Conservation (phyloP, 257 asterid species). For the Lantana camara region DNA sequence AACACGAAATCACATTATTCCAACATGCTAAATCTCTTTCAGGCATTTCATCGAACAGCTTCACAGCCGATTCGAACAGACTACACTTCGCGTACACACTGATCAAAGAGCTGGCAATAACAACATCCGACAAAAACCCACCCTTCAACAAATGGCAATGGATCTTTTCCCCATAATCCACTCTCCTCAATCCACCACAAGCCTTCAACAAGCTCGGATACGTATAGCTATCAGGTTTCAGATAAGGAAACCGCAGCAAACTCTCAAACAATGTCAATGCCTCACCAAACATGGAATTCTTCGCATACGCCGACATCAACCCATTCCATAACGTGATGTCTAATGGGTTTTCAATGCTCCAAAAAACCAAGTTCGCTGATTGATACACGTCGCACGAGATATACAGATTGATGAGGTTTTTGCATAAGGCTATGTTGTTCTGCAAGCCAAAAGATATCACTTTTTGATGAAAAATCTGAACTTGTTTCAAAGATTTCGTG, state of each 20-base stretch:
- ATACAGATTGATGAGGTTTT: slow-evolving; percentile 62
- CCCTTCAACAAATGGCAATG: slow-evolving; percentile 54
- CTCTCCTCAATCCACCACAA: slow-evolving; percentile 56
- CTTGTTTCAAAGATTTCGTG: slow-evolving; percentile 41
- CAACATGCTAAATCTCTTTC: slow-evolving; percentile 70
- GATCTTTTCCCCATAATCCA: slow-evolving; percentile 50
- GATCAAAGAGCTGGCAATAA: slow-evolving; percentile 62
- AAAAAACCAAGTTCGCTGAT: slow-evolving; percentile 55
- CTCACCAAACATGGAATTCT: slow-evolving; percentile 55
- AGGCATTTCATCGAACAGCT: slow-evolving; percentile 79
- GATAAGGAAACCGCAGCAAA: slow-evolving; percentile 41
- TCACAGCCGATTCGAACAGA: slow-evolving; percentile 45
- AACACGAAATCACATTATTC: slow-evolving; percentile 74
- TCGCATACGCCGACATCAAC: slow-evolving; percentile 59
- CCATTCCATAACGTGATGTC: slow-evolving; percentile 80
- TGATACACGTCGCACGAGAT: slow-evolving; percentile 44
- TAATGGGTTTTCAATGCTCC: slow-evolving; percentile 46
- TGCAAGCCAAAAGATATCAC: slow-evolving; percentile 53
- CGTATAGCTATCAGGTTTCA: slow-evolving; percentile 69
- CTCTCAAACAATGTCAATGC: slow-evolving; percentile 48
- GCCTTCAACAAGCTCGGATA: slow-evolving; percentile 84
- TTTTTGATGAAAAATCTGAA: slow-evolving; percentile 56
- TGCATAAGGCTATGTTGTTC: slow-evolving; percentile 52
- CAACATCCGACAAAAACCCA: slow-evolving; percentile 66
- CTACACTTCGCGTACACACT: slow-evolving; percentile 61